phyloP scores from a whole-genome alignment of 257 asterid genomes.

The Haberlea rhodopensis region DNA sequence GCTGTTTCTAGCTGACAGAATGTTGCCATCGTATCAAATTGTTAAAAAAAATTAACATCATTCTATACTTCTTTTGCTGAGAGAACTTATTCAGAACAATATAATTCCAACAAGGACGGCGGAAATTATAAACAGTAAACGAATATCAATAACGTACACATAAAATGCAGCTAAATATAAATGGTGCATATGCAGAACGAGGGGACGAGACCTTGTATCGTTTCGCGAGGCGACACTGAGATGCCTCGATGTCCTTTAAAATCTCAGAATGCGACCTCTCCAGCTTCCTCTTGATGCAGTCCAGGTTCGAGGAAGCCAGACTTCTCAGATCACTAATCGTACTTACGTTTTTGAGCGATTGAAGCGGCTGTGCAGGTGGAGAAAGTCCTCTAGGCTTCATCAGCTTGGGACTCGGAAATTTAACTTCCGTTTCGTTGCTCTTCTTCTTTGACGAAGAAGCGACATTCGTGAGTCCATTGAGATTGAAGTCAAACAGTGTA shows the following conservation, averaged over 20 bases:
- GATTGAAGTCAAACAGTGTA: constrained; percentile 44
- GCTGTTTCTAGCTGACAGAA: not conserved
- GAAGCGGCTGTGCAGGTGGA: constrained; percentile 33
- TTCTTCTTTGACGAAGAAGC: constrained; percentile 46
- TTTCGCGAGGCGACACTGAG: constrained; percentile 69
- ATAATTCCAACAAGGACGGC: not conserved
- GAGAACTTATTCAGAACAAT: not conserved
- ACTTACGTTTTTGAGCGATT: constrained; percentile 40
- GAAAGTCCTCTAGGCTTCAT: constrained; percentile 38
- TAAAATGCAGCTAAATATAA: constrained; percentile 2
- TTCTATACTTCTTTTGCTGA: not conserved
- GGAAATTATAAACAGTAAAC: constrained; percentile 8
- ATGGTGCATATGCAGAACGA: not conserved
- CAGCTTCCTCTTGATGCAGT: constrained; percentile 55
- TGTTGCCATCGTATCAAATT: not conserved
- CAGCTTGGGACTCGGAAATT: constrained; percentile 38
- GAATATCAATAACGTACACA: not conserved
- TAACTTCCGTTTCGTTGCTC: constrained; percentile 26
- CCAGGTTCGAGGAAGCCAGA: constrained; percentile 47
- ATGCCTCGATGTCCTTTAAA: constrained; percentile 69
- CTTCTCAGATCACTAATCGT: constrained; percentile 71
- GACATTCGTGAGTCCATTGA: constrained; percentile 37
- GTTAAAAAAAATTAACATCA: not conserved
- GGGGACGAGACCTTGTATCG: constrained; percentile 61
- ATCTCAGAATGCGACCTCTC: constrained; percentile 71